Evolutionary conservation across 371 early-diverging fungal genomes (phyloP), one percentile per base, ranked within the genome.

Genomic region (Nosema muscidifuracis): DNA sequence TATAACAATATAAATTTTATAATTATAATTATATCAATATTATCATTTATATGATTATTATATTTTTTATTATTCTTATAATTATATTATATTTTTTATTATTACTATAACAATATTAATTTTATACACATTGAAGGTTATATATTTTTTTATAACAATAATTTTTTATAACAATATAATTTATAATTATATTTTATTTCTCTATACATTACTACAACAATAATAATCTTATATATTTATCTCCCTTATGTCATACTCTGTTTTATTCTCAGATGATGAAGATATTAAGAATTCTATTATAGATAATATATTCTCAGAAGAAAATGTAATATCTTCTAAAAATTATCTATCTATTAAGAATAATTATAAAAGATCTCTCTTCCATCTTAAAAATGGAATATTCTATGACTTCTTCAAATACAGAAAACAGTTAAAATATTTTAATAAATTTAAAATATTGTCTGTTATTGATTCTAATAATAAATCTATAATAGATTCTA

Each of bases 261-360:
- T 60, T 13, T n/a, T 60, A 16, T 60, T 60, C 18, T 31, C 33
- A 18, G 40, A 34, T 34, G 60, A 60, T 34, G 60, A 60, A 34
- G 55, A 55, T 26, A 28, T 26, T 22, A 60, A 60, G 34, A 22
- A 60, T 4, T 2, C 30, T 22, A 60, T 60, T 36, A 2, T 34
- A 36, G 40, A 60, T 2, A 31, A 34, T 18, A 20, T 60, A 1
- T 53, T 53, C 16, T 2, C 7, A 10, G 38, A 60, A 2, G 34
- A 60, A 15, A 60, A 31, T 2, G 34, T 36, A 16, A 20, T 60
- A 10, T 34, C 2, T 36, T 24, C 60, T 9, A 31, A 31, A 36
- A 53, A 53, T 53, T 60, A 34, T 36, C 3, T 2, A 30, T 2
- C 30, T 34, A 60, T 34, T 24, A 60, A 18, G 18, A 34, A 31